Conservation (phyloP, 164 flowering plant genomes). For the Amborella trichopoda region DNA sequence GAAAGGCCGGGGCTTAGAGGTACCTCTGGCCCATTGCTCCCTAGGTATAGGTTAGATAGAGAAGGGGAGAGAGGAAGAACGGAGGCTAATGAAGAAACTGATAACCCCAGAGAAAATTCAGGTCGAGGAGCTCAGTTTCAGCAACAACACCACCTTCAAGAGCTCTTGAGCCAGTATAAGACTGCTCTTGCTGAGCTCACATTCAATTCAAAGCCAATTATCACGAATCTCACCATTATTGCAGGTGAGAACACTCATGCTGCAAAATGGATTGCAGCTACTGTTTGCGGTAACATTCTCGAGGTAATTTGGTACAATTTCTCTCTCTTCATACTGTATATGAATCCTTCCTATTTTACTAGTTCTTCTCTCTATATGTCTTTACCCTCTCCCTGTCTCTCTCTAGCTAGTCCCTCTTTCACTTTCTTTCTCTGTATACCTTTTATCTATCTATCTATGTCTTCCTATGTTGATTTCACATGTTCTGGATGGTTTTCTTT, state of each 20-base stretch:
- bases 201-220: conserved; percentile 92
- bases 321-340: too few species aligned
- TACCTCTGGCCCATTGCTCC: conserved; percentile 2
- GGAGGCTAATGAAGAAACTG: conserved; percentile 12
- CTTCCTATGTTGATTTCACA: too few species aligned
- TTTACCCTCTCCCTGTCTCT: too few species aligned
- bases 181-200: conserved; percentile 82
- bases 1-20: conserved; percentile 1
- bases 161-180: conserved; percentile 78
- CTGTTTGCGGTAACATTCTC: conserved; percentile 59
- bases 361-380: too few species aligned
- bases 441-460: too few species aligned
- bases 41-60: conserved; percentile 24
- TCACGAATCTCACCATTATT: conserved; percentile 88
- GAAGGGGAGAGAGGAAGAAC: conserved; percentile 18
- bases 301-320: conserved; percentile 99
- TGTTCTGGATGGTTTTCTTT: too few species aligned
- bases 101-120: conserved; percentile 13
- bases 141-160: conserved; percentile 54
- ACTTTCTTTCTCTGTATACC: too few species aligned
- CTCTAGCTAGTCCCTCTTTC: too few species aligned
- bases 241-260: conserved; percentile 87
- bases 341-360: too few species aligned
- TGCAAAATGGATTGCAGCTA: conserved; percentile 69
- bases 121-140: conserved; percentile 12